Evolutionary conservation across 1,284 basidiomycete genomes (phyloP).

Genomic region (Pseudozyma hubeiensis): DNA sequence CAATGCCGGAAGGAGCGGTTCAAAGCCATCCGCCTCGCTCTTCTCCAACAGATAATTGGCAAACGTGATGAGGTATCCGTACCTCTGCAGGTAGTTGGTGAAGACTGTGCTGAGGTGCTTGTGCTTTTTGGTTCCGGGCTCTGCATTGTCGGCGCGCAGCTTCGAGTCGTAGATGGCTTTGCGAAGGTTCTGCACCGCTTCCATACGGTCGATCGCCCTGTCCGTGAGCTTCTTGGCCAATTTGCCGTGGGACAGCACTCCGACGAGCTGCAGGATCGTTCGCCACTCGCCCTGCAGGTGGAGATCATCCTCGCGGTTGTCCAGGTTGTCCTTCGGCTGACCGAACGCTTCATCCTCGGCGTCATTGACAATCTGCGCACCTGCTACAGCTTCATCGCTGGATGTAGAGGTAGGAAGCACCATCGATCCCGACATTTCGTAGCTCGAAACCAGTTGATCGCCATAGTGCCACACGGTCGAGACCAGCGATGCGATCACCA

Average conservation of each 20-base stretch:
- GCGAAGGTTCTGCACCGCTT: slow-evolving; percentile 67
- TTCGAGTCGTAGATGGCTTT: slow-evolving; percentile 66
- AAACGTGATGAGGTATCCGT: slow-evolving; percentile 89
- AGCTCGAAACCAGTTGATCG: slow-evolving; percentile 40
- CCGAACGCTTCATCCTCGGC: slow-evolving; percentile 39
- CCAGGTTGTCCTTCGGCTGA: slow-evolving; percentile 49
- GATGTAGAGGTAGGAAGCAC: slow-evolving; percentile 14
- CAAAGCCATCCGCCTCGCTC: slow-evolving; percentile 67
- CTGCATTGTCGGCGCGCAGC: slow-evolving; percentile 63
- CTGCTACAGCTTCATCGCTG: not conserved
- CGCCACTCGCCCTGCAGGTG: slow-evolving; percentile 87
- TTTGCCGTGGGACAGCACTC: slow-evolving; percentile 88
- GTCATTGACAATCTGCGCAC: not conserved
- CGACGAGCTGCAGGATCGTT: slow-evolving; percentile 91
- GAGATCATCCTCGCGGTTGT: slow-evolving; percentile 68
- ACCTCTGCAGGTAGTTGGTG: slow-evolving; percentile 70
- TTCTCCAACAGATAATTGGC: slow-evolving; percentile 92
- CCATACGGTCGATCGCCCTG: slow-evolving; percentile 66
- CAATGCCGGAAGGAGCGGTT: slow-evolving; percentile 21
- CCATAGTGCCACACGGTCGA: slow-evolving; percentile 62
- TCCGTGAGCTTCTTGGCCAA: slow-evolving; percentile 93
- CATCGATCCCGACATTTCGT: slow-evolving; percentile 39
- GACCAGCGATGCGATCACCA: slow-evolving; percentile 66
- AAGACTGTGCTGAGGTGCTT: slow-evolving; percentile 57
- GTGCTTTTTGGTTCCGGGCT: slow-evolving; percentile 54